Conservation (phyloP, 108 stramenopile species). For the Parmales sp. region DNA sequence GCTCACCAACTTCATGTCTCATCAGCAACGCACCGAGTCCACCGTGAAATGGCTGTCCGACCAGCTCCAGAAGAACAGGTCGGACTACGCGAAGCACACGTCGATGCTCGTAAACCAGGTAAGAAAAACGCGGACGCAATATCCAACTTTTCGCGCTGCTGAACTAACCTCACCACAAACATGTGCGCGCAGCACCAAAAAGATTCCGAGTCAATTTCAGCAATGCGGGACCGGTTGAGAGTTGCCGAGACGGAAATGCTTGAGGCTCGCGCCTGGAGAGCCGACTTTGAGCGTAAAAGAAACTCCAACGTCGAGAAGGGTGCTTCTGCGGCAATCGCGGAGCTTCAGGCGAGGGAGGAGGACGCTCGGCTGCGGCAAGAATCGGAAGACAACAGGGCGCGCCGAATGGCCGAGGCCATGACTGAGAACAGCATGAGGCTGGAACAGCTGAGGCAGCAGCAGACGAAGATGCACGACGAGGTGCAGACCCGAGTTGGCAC, state of each 20-base stretch:
- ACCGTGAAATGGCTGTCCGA: slow-evolving; percentile 3
- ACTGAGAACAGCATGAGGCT: background rate
- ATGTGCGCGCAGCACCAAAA: too few relatives aligned
- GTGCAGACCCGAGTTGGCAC: background rate
- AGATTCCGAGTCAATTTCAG: background rate
- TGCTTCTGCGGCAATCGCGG: background rate
- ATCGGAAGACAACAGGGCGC: slow-evolving; percentile 2
- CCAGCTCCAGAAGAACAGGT: slow-evolving; percentile 11
- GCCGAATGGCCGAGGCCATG: slow-evolving; percentile 1
- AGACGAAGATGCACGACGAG: background rate
- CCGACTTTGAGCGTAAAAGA: background rate
- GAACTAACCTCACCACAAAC: too few relatives aligned
- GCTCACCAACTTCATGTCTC: background rate
- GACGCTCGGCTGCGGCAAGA: background rate
- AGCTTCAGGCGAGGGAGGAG: slow-evolving; percentile 9
- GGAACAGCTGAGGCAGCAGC: background rate
- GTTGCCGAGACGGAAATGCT: slow-evolving; percentile 10
- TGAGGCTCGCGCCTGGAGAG: background rate
- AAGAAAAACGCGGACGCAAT: too few relatives aligned
- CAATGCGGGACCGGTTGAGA: background rate
- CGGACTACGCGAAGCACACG: slow-evolving; percentile 5
- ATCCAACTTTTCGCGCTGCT: too few relatives aligned
- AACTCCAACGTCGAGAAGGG: background rate
- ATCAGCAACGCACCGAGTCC: slow-evolving; percentile 6
- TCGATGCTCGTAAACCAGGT: background rate